Evolutionary conservation across 1,284 basidiomycete genomes (phyloP), one percentile per base, ranked within the genome.

Genomic region (Tylopilus sp.): DNA sequence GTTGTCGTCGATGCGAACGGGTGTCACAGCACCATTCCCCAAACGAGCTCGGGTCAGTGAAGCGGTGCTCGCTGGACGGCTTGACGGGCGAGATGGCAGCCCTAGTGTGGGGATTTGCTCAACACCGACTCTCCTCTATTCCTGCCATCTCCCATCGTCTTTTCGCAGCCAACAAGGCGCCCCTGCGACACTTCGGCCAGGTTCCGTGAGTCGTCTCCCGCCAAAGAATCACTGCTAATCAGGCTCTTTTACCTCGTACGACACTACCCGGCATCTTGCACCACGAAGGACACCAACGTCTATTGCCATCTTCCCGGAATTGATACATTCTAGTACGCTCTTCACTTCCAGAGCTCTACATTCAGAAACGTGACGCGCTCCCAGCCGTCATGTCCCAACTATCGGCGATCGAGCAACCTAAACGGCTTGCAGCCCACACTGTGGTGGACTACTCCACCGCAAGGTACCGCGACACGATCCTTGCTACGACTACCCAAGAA

Each of bases 391-490:
- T 59, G 30, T 55, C 55, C 18, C 47, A 66, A 33, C 64, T 72
- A 6, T 68, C 69, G 26, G 61, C 66, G 6, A 74, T 94, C 33
- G 91, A 93, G 61, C 76, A 76, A 40, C 86, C 94, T 19, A 99
- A 99, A 73, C 80, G 83, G 44, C 77, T 97, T 10, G 96, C 97
- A 13, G 96, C 95, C 2, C 97, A 85, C 71, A 90, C 92, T 4
- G 96, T 97, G 1, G 96, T 99, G 2, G 95, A 99, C 78, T 79
- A 47, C 80, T 86, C 13, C 78, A 92, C 58, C 87, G 97, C 72
- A 86, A 85, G 74, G 92, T 92, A 59, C 59, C 82, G 41, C 26
- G 4, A 16, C 21, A 21, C n/a, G 10, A 37, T 44, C 37, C 30
- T 47, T 49, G 16, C 44, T 23, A 6, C 11, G 16, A 31, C 23